Conservation (phyloP, 768 basidiomycete species). For the Naganishia vaughanmartiniae region DNA sequence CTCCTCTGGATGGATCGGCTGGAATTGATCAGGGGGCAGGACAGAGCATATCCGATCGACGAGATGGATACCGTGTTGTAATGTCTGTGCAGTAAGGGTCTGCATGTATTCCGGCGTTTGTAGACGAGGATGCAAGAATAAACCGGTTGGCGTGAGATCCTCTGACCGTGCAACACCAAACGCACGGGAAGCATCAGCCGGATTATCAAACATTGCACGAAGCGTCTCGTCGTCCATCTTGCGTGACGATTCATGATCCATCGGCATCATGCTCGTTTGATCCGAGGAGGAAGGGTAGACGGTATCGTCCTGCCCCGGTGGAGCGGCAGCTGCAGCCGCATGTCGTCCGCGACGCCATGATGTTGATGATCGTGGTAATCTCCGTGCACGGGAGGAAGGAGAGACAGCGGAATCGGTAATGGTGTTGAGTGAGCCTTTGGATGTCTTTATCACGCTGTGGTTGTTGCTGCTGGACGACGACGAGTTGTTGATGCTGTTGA, state of each 20-base stretch:
- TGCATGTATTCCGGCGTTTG: constrained; percentile 68
- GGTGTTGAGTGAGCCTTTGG: background rate
- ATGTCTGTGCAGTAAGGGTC: constrained; percentile 72
- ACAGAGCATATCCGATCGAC: constrained; percentile 79
- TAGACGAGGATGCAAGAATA: constrained; percentile 78
- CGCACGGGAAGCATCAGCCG: background rate
- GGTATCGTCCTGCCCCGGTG: constrained; percentile 16
- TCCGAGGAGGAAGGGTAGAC: background rate
- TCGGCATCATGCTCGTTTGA: background rate
- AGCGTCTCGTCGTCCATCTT: constrained; percentile 33
- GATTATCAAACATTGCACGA: constrained; percentile 34
- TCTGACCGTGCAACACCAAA: constrained; percentile 27
- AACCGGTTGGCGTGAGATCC: constrained; percentile 59
- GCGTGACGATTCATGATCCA: constrained; percentile 1
- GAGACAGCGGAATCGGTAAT: constrained; percentile 11
- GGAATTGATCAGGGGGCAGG: constrained; percentile 35
- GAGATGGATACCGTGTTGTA: constrained; percentile 73
- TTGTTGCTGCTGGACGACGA: background rate
- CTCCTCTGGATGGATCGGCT: constrained; percentile 26
- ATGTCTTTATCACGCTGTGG: background rate
- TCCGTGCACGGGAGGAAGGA: background rate
- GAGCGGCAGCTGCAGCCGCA: constrained; percentile 16
- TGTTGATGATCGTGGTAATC: constrained; percentile 9
- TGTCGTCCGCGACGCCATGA: constrained; percentile 21
- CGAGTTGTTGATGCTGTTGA: background rate